Evolutionary conservation across 2,329 filamentous ascomycete genomes (phyloP).

Genomic region (Cladophialophora carrionii): DNA sequence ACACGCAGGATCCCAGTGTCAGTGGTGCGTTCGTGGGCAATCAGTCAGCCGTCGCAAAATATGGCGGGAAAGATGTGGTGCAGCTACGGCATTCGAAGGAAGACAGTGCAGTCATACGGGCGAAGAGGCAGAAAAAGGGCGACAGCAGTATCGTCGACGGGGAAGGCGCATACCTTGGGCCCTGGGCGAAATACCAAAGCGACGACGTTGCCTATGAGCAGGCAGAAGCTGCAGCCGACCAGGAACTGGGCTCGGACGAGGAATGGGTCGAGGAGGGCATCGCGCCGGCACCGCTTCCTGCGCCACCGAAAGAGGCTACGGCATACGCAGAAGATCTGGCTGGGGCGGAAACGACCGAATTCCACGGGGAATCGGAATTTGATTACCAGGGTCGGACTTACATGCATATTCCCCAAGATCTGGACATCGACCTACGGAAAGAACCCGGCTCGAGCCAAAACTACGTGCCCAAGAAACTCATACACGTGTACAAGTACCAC

Average conservation of each 20-base stretch:
- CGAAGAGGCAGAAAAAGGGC: slow-evolving; percentile 83
- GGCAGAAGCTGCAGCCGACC: slow-evolving; percentile 67
- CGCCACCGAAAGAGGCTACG: slow-evolving; percentile 56
- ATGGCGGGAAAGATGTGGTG: slow-evolving; percentile 57
- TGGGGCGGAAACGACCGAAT: slow-evolving; percentile 78
- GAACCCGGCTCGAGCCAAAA: slow-evolving; percentile 80
- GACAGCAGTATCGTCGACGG: slow-evolving; percentile 83
- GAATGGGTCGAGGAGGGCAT: slow-evolving; percentile 78
- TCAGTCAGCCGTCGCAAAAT: slow-evolving; percentile 49
- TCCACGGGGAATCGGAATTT: slow-evolving; percentile 79
- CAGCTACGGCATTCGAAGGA: slow-evolving; percentile 68
- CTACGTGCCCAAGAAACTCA: slow-evolving; percentile 90
- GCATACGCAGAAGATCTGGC: slow-evolving; percentile 61
- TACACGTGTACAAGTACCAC: slow-evolving; percentile 87
- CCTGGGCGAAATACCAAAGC: slow-evolving; percentile 84
- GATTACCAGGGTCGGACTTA: slow-evolving; percentile 97
- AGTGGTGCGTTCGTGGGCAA: slow-evolving; percentile 54
- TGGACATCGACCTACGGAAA: slow-evolving; percentile 82
- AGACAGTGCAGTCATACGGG: slow-evolving; percentile 66
- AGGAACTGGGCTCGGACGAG: slow-evolving; percentile 74
- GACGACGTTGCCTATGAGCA: slow-evolving; percentile 73
- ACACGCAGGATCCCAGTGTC: slow-evolving; percentile 54
- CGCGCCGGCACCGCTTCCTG: slow-evolving; percentile 54
- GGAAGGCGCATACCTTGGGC: slow-evolving; percentile 84
- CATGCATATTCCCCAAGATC: slow-evolving; percentile 93